A percentile compares a stretch with the other conserved stretches of the same genome.
Evolutionary conservation across 2,329 filamentous ascomycete genomes (phyloP).

Genomic region (Cyclaneusma minus): DNA sequence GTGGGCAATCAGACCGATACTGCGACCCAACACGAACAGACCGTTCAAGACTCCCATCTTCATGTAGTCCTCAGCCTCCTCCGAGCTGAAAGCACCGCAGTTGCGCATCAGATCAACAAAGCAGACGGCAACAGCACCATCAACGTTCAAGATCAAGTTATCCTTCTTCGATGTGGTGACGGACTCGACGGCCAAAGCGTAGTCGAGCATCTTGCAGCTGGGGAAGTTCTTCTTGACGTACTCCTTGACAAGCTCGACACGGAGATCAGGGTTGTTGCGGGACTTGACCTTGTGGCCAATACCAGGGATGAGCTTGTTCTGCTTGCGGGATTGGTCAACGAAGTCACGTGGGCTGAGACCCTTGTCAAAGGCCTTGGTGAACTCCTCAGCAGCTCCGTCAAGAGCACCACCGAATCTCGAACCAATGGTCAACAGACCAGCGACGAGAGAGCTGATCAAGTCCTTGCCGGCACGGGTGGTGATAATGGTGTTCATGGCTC

Average conservation of each 20-base stretch:
- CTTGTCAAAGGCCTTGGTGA: constrained; percentile 96
- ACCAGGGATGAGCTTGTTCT: constrained; percentile 99
- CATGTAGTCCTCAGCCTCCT: constrained; percentile 98
- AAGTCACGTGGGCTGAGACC: constrained; percentile 96
- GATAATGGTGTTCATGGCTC: constrained; percentile 99
- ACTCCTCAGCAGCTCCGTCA: constrained; percentile 95
- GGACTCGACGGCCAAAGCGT: constrained; percentile 91
- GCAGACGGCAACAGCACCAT: constrained; percentile 95
- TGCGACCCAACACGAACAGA: constrained; percentile 93
- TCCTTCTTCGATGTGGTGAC: constrained; percentile 99
- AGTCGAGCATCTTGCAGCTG: constrained; percentile 95
- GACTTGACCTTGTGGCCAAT: constrained; percentile 99
- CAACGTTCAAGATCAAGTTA: constrained; percentile 98
- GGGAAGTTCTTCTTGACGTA: constrained; percentile 97
- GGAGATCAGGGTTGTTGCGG: constrained; percentile 97
- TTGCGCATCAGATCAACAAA: constrained; percentile 96
- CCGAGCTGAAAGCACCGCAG: constrained; percentile 87
- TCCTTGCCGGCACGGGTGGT: constrained; percentile 99
- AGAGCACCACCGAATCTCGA: constrained; percentile 97
- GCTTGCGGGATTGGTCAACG: constrained; percentile 96
- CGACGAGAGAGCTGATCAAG: constrained; percentile 85
- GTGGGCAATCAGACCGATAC: constrained; percentile 98
- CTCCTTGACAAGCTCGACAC: constrained; percentile 98
- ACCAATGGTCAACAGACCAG: constrained; percentile 94
- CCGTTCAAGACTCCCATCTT: constrained; percentile 99